Evolutionary conservation across 805 yeast species (phyloP).

Genomic region (Candida patagonica): DNA sequence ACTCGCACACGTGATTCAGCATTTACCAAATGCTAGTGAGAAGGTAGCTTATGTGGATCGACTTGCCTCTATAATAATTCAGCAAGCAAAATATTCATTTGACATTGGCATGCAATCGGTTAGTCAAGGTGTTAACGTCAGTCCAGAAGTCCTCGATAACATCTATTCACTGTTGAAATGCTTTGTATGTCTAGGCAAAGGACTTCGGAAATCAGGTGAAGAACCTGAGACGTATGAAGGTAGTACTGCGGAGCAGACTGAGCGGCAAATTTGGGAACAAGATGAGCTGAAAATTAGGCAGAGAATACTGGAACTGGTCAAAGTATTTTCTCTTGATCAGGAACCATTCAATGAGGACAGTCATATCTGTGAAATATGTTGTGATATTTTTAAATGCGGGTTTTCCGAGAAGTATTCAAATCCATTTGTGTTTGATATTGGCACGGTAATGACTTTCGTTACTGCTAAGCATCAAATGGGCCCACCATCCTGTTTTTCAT

Average conservation of each 20-base stretch:
- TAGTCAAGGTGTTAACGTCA: neutral
- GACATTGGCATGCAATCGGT: conserved; percentile 1
- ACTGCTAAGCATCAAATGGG: conserved; percentile 25
- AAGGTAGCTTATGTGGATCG: conserved; percentile 28
- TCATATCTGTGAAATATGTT: conserved; percentile 51
- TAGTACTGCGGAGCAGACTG: conserved; percentile 25
- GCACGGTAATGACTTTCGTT: conserved; percentile 35
- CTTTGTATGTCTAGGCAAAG: conserved; percentile 62
- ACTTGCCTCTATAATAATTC: conserved; percentile 22
- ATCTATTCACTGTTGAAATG: conserved; percentile 53
- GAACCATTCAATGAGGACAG: conserved; percentile 34
- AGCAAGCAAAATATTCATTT: conserved; percentile 9
- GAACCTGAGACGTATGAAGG: conserved; percentile 26
- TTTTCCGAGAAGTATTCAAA: conserved; percentile 54
- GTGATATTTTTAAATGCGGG: conserved; percentile 55
- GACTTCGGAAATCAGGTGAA: conserved; percentile 53
- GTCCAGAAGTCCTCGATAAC: conserved; percentile 8
- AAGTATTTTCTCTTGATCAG: conserved; percentile 34
- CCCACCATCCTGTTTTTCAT: conserved; percentile 16
- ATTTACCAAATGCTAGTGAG: conserved; percentile 15
- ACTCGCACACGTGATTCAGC: conserved; percentile 25
- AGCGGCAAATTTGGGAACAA: conserved; percentile 21
- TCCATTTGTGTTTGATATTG: conserved; percentile 49
- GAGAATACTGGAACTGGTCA: conserved; percentile 34
- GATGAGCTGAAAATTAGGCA: conserved; percentile 30